A percentile compares a stretch with the other conserved stretches of the same genome.
These are phyloP conservation scores for Sporothrix globosa DNA, from an alignment of 2,329 filamentous ascomycete species.

Conservation along the genomic window DNA sequence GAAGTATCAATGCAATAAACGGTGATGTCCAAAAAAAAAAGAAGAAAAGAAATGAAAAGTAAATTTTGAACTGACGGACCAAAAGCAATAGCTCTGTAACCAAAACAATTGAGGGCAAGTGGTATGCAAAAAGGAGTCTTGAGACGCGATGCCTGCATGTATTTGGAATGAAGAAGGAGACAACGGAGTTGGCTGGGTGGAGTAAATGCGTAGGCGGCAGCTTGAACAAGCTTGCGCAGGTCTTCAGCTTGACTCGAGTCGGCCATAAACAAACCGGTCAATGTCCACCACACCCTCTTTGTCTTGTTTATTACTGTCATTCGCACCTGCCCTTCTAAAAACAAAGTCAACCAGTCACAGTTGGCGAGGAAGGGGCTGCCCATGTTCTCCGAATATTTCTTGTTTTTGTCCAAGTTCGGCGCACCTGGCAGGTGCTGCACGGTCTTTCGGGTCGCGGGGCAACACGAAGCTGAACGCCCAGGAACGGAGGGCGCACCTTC, in stretches of 20 bases:
- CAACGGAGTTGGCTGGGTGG: slow-evolving; percentile 15
- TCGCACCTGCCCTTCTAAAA: background rate
- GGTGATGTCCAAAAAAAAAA: background rate
- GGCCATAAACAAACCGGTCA: background rate
- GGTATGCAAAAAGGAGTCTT: background rate
- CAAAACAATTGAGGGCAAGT: background rate
- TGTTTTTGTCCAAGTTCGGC: background rate
- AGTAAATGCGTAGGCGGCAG: background rate
- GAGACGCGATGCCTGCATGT: background rate
- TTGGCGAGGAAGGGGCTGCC: background rate
- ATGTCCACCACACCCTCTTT: background rate
- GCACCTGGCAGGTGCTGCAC: slow-evolving; percentile 12
- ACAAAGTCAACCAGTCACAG: slow-evolving; percentile 1
- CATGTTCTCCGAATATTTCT: slow-evolving; percentile 17
- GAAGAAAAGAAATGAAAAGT: background rate
- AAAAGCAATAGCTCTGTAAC: background rate
- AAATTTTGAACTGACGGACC: background rate
- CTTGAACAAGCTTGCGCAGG: slow-evolving; percentile 10
- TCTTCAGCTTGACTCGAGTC: slow-evolving; percentile 11
- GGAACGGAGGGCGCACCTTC: background rate
- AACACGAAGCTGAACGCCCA: background rate
- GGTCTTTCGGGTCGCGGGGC: background rate
- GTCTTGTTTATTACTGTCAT: slow-evolving; percentile 20
- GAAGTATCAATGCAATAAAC: background rate
- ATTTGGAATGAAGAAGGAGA: background rate